Base-by-base conservation (phyloP, 192 early-diverging fungal genomes). In the Backusella tarrabulga region DNA sequence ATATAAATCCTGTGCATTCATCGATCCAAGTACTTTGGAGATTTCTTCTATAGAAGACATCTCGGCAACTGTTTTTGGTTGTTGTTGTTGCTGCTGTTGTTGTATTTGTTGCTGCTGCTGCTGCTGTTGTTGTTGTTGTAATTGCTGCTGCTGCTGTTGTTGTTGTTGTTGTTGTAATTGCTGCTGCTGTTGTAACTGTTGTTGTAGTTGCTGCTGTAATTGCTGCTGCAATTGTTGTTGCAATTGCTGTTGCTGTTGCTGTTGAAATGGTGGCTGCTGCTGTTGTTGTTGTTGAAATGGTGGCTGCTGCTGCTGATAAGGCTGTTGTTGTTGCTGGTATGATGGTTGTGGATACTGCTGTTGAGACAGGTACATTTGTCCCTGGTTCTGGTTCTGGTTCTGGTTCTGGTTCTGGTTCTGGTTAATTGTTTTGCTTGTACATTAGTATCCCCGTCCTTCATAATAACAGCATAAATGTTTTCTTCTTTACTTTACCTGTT, bases 1-100 rank as follows among this genome's bases (percentile, higher is more conserved):
- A 46, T 89, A 76, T 63, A 94, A 78, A 74, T 94, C 91, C 46
- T 85, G 78, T 44, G 85, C 82, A 17, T 87, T 87, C 82, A 90
- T 90, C 40, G 87, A 77, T 9, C 86, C 84, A 63, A 92, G 77
- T 15, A 82, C 84, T 76, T 87, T 86, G n/a, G 84, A 84, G 63
- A 90, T 89, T 29, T 81, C 88, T 35, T 90, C 89, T 14, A 75
- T 68, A 63, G 76, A 77, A 19, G 76, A 77, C 12, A 29, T 23
- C 12, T 40, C 71, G 5, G 29, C 40, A 26, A 29, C 5, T 5
- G 15, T 70, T 32, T 54, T 36, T 15, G 72, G 67, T 68, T 38
- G 74, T 5, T 44, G 79, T 32, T 76, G 74, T 29, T 52, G 71
- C 15, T 69, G 76, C 19, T 76, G 74, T 41, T 54, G 50, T 26